Evolutionary conservation across 495 filamentous ascomycete genomes (phyloP).

Genomic region (Podospora pseudoanserina): DNA sequence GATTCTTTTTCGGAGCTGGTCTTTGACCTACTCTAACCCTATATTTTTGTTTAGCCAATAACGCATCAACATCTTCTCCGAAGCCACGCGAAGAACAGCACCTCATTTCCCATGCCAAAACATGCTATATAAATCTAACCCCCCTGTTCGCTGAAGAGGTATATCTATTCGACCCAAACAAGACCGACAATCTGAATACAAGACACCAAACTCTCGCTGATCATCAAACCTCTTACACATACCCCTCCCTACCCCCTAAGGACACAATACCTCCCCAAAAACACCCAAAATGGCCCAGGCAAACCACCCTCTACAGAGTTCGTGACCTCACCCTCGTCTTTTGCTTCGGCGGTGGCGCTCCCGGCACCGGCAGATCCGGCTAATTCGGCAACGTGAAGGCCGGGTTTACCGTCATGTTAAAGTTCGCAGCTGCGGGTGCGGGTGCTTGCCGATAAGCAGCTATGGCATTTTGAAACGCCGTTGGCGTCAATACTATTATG

Average conservation of each 20-base stretch:
- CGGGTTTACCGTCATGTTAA: neutral
- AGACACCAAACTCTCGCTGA: too few relatives aligned
- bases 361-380: neutral
- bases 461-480: neutral
- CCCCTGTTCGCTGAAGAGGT: too few relatives aligned
- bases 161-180: too few relatives aligned
- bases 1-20: too few relatives aligned
- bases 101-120: too few relatives aligned
- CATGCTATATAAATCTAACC: too few relatives aligned
- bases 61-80: too few relatives aligned
- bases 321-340: neutral
- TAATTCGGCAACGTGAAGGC: neutral
- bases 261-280: neutral
- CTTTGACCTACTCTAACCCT: too few relatives aligned
- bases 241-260: neutral
- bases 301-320: neutral
- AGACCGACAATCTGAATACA: too few relatives aligned
- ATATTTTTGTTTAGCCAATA: too few relatives aligned
- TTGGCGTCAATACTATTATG: neutral
- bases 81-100: too few relatives aligned
- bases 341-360: slow-evolving; percentile 4
- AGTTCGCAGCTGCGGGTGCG: neutral
- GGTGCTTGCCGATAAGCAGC: neutral
- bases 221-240: neutral
- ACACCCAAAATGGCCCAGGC: neutral